Evolutionary conservation across 441 rosid genomes (phyloP).

Genomic region (Pelargonium fulgidum): DNA sequence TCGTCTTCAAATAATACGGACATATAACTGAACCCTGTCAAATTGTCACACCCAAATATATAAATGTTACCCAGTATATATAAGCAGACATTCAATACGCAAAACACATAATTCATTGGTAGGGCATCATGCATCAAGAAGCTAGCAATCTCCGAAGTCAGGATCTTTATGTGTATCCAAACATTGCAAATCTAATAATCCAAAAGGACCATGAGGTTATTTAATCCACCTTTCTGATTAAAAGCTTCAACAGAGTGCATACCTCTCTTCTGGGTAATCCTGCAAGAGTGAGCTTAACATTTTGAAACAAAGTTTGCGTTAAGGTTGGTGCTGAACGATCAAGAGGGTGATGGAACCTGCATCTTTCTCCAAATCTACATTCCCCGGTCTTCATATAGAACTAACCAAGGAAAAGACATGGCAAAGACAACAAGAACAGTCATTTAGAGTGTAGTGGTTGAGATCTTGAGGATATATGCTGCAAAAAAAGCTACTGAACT

Average conservation of each 20-base stretch:
- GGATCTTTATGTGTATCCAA: too few species aligned
- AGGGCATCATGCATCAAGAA: too few species aligned
- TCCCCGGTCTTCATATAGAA: constrained; percentile 89
- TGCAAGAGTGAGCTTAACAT: constrained; percentile 74
- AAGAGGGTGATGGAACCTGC: constrained; percentile 80
- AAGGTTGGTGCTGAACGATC: constrained; percentile 45
- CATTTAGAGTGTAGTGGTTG: neutral
- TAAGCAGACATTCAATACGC: too few species aligned
- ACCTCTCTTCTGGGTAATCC: constrained; percentile 98
- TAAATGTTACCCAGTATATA: neutral
- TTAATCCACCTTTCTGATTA: neutral
- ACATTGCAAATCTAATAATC: too few species aligned
- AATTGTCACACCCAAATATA: constrained; percentile 8
- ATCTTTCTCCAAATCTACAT: constrained; percentile 76
- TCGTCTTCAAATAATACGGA: constrained; percentile 91
- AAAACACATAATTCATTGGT: too few species aligned
- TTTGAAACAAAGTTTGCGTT: constrained; percentile 39
- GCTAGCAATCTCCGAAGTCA: too few species aligned
- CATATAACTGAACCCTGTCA: constrained; percentile 68
- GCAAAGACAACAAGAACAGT: constrained; percentile 14
- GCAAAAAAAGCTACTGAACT: too few species aligned
- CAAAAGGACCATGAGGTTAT: too few species aligned
- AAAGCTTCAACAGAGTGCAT: neutral
- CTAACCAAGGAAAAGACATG: constrained; percentile 24
- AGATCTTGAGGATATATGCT: too few species aligned